These are phyloP conservation scores for Monilinia vaccinii-corymbosi DNA, from an alignment of 2,329 filamentous ascomycete species.

Conservation along the genomic window DNA sequence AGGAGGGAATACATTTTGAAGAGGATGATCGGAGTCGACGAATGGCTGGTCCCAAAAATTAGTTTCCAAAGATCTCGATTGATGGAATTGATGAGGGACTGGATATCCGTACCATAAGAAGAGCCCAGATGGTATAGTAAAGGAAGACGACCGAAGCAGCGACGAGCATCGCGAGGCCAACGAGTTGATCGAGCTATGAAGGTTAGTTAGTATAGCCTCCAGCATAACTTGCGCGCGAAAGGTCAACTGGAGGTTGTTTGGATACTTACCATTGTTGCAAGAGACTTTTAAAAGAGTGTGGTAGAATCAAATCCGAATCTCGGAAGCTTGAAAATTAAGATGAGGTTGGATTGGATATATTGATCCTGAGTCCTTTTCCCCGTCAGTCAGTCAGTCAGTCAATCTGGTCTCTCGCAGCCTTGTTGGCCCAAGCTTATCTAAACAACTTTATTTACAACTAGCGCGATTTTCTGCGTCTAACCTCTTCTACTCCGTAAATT, in stretches of 20 bases:
- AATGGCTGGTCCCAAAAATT: conserved; percentile 61
- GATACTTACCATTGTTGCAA: conserved; percentile 29
- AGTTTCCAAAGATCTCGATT: background rate
- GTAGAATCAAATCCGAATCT: conserved; percentile 13
- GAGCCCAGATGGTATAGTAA: conserved; percentile 97
- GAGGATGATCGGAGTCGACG: conserved; percentile 86
- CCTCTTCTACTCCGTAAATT: too few species aligned
- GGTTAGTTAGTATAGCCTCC: conserved; percentile 11
- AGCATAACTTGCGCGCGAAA: background rate
- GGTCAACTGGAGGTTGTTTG: background rate
- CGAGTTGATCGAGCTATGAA: conserved; percentile 76
- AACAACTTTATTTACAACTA: too few species aligned
- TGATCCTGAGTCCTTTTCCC: too few species aligned
- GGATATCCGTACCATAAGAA: conserved; percentile 69
- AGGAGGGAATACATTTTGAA: conserved; percentile 91
- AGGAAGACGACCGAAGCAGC: conserved; percentile 64
- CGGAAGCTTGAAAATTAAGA: background rate
- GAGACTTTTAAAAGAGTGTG: conserved; percentile 23
- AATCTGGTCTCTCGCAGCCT: conserved; percentile 8
- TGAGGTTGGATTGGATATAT: background rate
- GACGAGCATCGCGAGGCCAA: conserved; percentile 68
- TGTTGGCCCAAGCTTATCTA: too few species aligned
- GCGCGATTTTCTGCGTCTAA: too few species aligned
- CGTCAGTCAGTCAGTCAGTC: background rate
- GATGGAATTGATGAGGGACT: background rate